Conservation (phyloP, 495 filamentous ascomycete species). For the Neurospora sp. region DNA sequence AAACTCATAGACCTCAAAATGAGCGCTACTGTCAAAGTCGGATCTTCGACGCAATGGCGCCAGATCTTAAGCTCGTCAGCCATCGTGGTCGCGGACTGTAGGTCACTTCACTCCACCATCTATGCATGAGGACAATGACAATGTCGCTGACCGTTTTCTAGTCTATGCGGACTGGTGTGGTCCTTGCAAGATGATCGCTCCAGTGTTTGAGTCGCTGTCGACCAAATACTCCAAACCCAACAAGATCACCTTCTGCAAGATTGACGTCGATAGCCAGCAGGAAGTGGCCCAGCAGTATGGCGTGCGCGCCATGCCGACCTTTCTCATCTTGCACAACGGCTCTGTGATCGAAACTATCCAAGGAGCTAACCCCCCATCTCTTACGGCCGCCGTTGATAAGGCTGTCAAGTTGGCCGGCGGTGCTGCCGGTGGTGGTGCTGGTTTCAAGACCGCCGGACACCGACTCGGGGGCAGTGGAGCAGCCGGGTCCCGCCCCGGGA, state of each 20-base stretch:
- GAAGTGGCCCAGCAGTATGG: slow-evolving; percentile 45
- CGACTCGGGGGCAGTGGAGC: slow-evolving; percentile 21
- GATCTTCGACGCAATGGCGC: slow-evolving; percentile 34
- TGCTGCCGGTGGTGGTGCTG: slow-evolving; percentile 32
- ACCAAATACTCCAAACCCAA: slow-evolving; percentile 41
- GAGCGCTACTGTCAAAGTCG: slow-evolving; percentile 24
- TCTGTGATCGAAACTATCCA: slow-evolving; percentile 59
- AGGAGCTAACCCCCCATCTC: slow-evolving; percentile 65
- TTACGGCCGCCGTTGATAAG: slow-evolving; percentile 67
- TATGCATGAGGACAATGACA: not conserved
- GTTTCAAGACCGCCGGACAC: slow-evolving; percentile 31
- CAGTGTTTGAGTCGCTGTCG: slow-evolving; percentile 51
- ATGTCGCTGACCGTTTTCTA: slow-evolving; percentile 15
- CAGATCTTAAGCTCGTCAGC: slow-evolving; percentile 29
- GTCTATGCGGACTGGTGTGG: slow-evolving; percentile 64
- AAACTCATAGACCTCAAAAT: slow-evolving; percentile 6
- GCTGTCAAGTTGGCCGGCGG: slow-evolving; percentile 50
- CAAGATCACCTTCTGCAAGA: slow-evolving; percentile 50
- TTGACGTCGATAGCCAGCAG: slow-evolving; percentile 48
- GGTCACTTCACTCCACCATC: slow-evolving; percentile 10
- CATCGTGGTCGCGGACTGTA: slow-evolving; percentile 40
- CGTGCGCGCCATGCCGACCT: slow-evolving; percentile 68
- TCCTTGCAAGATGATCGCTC: slow-evolving; percentile 60
- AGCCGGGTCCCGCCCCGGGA: slow-evolving; percentile 11
- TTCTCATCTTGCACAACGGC: slow-evolving; percentile 75